A percentile compares a stretch with the other conserved stretches of the same genome.
Evolutionary conservation across 2,329 filamentous ascomycete species (phyloP).

Genomic region (Fusarium tupiense): DNA sequence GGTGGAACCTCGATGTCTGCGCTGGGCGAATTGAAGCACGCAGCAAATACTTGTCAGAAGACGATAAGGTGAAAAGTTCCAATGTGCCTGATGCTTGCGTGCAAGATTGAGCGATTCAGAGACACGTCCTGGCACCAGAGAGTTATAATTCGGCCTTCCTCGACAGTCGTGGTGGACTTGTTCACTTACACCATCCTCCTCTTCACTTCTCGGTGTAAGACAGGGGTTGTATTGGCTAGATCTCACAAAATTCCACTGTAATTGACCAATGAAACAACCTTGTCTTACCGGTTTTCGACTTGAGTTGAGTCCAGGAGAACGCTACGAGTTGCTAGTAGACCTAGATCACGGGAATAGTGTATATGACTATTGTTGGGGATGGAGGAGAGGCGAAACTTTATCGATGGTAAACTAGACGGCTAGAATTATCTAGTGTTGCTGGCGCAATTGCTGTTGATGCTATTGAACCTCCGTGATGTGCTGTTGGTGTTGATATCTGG

Average conservation of each 20-base stretch:
- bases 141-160: slow-evolving; percentile 53
- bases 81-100: slow-evolving; percentile 52
- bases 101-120: slow-evolving; percentile 52
- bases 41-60: slow-evolving; percentile 49
- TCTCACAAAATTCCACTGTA: slow-evolving; percentile 23
- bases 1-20: slow-evolving; percentile 54
- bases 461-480: not conserved
- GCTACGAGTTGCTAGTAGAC: slow-evolving; percentile 18
- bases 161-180: slow-evolving; percentile 48
- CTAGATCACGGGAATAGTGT: slow-evolving; percentile 20
- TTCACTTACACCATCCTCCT: slow-evolving; percentile 52
- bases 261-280: slow-evolving; percentile 44
- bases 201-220: slow-evolving; percentile 24
- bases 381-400: slow-evolving; percentile 16
- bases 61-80: slow-evolving; percentile 54
- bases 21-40: slow-evolving; percentile 51
- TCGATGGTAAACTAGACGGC: slow-evolving; percentile 10
- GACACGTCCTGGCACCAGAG: slow-evolving; percentile 51
- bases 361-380: slow-evolving; percentile 16
- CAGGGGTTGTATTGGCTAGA: slow-evolving; percentile 43
- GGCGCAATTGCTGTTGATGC: slow-evolving; percentile 9
- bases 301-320: slow-evolving; percentile 17
- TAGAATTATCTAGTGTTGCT: slow-evolving; percentile 1
- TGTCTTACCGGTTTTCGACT: slow-evolving; percentile 42
- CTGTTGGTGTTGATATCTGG: slow-evolving; percentile 14